Evolutionary conservation across 805 yeast species (phyloP), one percentile per base, ranked within the genome.

Genomic region (Yarrowia keelungensis): DNA sequence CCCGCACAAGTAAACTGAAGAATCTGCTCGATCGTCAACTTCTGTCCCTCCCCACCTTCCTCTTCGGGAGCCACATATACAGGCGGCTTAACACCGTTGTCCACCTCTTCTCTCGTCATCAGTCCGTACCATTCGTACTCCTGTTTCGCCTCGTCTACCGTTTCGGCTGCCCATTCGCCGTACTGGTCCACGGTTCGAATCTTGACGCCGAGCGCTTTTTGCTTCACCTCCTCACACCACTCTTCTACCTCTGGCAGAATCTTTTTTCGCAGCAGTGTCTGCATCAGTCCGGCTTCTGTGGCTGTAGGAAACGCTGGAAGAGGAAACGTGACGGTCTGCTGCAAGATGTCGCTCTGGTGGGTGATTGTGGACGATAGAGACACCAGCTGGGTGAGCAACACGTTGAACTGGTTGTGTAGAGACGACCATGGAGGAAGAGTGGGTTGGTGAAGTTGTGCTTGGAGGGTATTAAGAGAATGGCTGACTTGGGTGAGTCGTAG

Each of bases 211-310:
- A 78, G 80, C 32, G 78, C 75, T 45, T 64, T 64, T 16, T 78
- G 79, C 50, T 75, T 78, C 1, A 85, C 85, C 22, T 79, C 77
- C 42, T 82, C 82, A 8, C 92, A 85, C 98, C 98, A 94, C 58
- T 86, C 90, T 65, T 87, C 90, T 2, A 94, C 97, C 71, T 93
- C 98, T 0, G 99, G 98, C 11, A 91, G 80, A 62, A 89, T 89
- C 76, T 93, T 94, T 76, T 93, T 95, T 69, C 98, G 84, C 70
- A 95, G 78, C 70, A 95, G 80, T 0, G 98, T 92, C 0, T 97
- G 90, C 64, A 93, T 79, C 43, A 95, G 81, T 1, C 92, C 90
- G 74, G 90, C 93, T 71, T 91, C 93, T 53, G 91, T 89, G 0
- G 91, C 85, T 0, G 96, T 86, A 9, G 98, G 98, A 76, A 94